Base-by-base conservation (phyloP, 2,329 filamentous ascomycete genomes). In the Alternaria infectoria region DNA sequence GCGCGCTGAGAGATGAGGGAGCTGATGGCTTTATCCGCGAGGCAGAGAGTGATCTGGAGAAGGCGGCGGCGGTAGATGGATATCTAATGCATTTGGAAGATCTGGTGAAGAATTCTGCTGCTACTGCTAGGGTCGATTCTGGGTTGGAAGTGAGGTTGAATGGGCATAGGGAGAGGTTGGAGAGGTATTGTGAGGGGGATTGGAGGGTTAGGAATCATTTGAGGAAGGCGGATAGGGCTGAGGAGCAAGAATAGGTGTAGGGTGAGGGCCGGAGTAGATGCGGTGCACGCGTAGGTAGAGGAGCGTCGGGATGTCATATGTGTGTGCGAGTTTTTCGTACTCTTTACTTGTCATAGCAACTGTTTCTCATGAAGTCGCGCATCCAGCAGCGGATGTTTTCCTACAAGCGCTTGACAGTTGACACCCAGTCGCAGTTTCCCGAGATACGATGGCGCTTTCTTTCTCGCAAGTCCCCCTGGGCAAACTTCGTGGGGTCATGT, bases 211-310 rank as follows among this genome's bases (percentile, higher is more conserved):
- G 32, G 32, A 36, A 36, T 36, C 1, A 3, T 36, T n/a, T 36
- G 15, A n/a, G 32, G 32, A 36, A 36, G 15, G 4, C 10, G 15
- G 17, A 44, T 12, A 17, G 3, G 17, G 40, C 0, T 12, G 40
- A 44, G 10, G 40, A 19, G 11, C 3, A 44, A 3, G 17, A 7
- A 6, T 8, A 32, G 30, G 30, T 5, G 2, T 3, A 36, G 7
- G 15, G 2, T 0, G 7, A 1, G 32, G 32, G n/a, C 0, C 15
- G 9, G 13, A 36, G 6, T n/a, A 36, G 6, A 9, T 0, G 15
- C n/a, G 32, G 13, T n/a, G 32, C 32, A 36, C 1, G 1, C 32
- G 2, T 36, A 36, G 15, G 32, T 36, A 36, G 13, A 1, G 15
- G 15, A 36, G 32, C 15, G 7, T 0, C 3, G 15, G 1, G 3